Base-by-base conservation (phyloP, 192 early-diverging fungal genomes). In the Backusella tarrabulga region DNA sequence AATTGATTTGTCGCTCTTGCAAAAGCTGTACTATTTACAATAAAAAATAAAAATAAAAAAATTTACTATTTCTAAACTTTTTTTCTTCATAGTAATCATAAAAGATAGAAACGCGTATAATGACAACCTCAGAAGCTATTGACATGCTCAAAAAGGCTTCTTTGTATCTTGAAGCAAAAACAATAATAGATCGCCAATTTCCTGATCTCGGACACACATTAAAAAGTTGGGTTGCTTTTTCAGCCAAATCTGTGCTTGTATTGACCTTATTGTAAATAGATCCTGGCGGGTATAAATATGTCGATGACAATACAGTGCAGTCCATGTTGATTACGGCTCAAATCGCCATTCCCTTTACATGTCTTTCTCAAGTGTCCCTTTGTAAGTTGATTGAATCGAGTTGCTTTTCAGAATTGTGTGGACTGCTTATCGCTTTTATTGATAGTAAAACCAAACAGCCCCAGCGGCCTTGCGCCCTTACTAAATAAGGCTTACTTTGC, bases 401-500 rank as follows among this genome's bases (percentile, higher is more conserved):
- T 12, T 40, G 8, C 1, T 50, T 50, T 50, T 6, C 6, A n/a
- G 46, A 19, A 17, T 46, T 15, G 15, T 46, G 19, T 19, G 6
- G 46, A n/a, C 46, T 50, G 6, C n/a, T n/a, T n/a, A 44, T 32
- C 32, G 0, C 1, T 4, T 46, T 60, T 32, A 34, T 36, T 7
- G 0, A 2, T 87, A 93, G 81, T 93, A 89, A 74, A 88, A 90
- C 67, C 91, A n/a, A 75, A 75, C 2, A 79, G 90, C 75, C 97
- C 95, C 80, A 93, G 96, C 89, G 97, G 97, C 1, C 80, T 99
- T 23, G 95, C 96, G 40, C 93, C 96, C 14, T 94, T 96, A 74
- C 93, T 99, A 70, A 85, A 93, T 67, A 91, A 93, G 26, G 96
- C 92, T 17, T 99, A 96, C 94, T 93, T 98, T 44, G 94, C 93